Percentiles rank a stretch among this genome's conserved stretches.
phyloP scores from a whole-genome alignment of 257 asterid genomes.

The Misopates orontium region DNA sequence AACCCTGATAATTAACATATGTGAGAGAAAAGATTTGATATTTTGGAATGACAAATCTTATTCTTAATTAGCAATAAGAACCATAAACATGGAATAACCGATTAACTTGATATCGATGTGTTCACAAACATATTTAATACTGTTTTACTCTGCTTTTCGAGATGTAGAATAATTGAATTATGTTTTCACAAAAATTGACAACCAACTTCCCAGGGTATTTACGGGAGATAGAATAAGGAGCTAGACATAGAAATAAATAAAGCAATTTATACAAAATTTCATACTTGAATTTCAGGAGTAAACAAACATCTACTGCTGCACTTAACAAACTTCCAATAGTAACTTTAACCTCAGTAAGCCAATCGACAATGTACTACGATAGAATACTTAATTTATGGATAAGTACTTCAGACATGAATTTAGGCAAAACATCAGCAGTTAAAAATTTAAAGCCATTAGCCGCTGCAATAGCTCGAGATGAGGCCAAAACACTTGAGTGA shows the following conservation, averaged over 20 bases:
- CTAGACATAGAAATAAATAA: background rate
- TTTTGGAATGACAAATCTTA: background rate
- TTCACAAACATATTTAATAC: background rate
- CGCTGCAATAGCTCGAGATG: background rate
- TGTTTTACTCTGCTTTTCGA: background rate
- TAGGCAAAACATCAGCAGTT: background rate
- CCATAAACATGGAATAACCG: background rate
- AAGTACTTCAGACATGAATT: conserved; percentile 7
- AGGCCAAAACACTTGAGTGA: background rate
- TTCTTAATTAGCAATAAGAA: conserved; percentile 3
- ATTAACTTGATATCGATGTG: background rate
- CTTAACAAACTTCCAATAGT: no score
- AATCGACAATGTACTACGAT: conserved; percentile 17
- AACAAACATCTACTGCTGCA: conserved; percentile 4
- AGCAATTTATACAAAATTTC: background rate
- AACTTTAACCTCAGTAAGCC: conserved; percentile 13
- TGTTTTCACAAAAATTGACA: conserved; percentile 8
- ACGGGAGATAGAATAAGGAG: background rate
- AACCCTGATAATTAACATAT: conserved; percentile 25
- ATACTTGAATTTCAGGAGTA: conserved; percentile 7
- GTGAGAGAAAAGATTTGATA: background rate
- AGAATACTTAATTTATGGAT: background rate
- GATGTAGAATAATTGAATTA: background rate
- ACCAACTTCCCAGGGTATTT: background rate
- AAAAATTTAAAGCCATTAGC: conserved; percentile 6